Base-by-base conservation (phyloP, 768 basidiomycete species). In the Strobilomyces confusus region DNA sequence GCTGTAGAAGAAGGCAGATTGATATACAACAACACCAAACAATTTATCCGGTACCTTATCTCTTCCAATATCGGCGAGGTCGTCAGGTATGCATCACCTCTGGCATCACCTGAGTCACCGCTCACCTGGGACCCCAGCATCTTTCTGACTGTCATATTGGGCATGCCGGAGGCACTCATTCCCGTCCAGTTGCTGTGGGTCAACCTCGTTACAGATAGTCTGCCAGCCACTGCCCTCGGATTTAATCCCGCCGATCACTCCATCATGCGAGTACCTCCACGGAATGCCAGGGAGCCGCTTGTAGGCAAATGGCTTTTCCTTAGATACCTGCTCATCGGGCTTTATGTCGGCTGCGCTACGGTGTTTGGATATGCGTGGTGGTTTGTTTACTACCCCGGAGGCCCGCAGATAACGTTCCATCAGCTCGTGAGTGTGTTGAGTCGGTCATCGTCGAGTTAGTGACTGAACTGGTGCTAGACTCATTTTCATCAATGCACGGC, bases 1-100 rank as follows among this genome's bases (percentile, higher is more conserved):
- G 95, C 95, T 9, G 94, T 99, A 42, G 95, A 98, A 71, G 95
- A 99, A 74, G 95, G 95, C 62, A 78, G 95, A 71, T 79, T 95
- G 53, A 99, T 98, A 65, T 98, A 98, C 73, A 98, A 98, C 75
- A 99, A 99, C 74, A 98, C 95, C 42, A 99, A 99, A 75, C 95
- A 98, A 69, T 99, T 99, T 72, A 98, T 99, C 72, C 88, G 95
- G 63, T 99, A 98, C 75, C 86, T 99, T 66, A 98, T 92, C 73
- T 97, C 94, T 29, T 94, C 92, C 54, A 98, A 97, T 76, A 97
- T 97, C 67, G 95, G 95, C 51, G 95, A 97, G 71, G 95, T 95
- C 60, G 92, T 95, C 72, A 89, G 84, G 73, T 74, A 61, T 37
- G 64, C 17, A n/a, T n/a, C 14, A 26, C 4, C 17, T 36, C 22